These are phyloP conservation scores for Hippophae tibetana DNA, from an alignment of 306 rosid genomes.

Conservation along the genomic window DNA sequence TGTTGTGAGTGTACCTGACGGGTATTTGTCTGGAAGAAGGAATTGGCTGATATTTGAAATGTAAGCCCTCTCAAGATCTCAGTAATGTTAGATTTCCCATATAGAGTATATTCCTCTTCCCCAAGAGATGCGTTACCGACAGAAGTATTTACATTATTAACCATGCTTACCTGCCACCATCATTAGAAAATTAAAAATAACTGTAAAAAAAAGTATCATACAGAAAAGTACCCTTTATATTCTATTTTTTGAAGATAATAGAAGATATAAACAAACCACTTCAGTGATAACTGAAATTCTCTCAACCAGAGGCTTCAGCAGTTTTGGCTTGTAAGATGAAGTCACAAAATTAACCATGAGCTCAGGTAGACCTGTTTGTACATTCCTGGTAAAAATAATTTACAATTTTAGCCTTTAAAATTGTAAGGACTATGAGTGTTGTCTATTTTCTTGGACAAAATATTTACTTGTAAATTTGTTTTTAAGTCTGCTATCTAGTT, in stretches of 20 bases:
- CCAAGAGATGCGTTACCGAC: constrained; percentile 91
- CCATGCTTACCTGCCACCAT: constrained; percentile 58
- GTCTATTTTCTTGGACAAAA: too few species aligned
- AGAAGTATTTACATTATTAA: constrained; percentile 82
- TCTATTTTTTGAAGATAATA: too few species aligned
- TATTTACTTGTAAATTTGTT: too few species aligned
- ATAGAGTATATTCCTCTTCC: constrained; percentile 73
- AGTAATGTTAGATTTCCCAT: constrained; percentile 79
- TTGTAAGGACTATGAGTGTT: not conserved
- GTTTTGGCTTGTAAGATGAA: constrained; percentile 69
- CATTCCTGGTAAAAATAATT: constrained; percentile 39
- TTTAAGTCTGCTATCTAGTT: too few species aligned
- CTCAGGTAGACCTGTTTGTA: constrained; percentile 59
- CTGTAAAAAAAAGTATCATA: not conserved
- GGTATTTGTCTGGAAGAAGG: constrained; percentile 94
- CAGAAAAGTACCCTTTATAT: too few species aligned
- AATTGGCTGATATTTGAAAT: constrained; percentile 93
- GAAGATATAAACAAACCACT: constrained; percentile 44
- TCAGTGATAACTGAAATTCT: constrained; percentile 64
- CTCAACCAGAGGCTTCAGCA: constrained; percentile 59
- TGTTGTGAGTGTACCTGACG: constrained; percentile 45
- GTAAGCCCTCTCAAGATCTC: constrained; percentile 80
- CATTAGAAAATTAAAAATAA: not conserved
- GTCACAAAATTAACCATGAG: constrained; percentile 96
- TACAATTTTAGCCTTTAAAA: not conserved